phyloP scores from a whole-genome alignment of 805 yeast species.

The Spathaspora gorwiae region DNA sequence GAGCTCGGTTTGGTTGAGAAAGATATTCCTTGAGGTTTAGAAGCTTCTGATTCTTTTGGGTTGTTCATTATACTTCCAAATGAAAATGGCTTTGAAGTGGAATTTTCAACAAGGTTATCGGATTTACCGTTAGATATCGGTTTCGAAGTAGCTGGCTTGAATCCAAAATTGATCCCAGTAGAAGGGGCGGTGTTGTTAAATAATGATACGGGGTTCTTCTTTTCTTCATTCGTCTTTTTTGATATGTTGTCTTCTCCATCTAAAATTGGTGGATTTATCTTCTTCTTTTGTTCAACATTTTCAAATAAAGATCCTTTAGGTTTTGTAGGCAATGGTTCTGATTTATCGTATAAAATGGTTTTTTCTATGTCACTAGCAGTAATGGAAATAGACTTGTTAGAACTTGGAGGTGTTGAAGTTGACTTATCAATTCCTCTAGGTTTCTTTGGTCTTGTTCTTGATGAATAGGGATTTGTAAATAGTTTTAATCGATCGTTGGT shows the following conservation, averaged over 20 bases:
- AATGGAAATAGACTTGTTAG: conserved; percentile 8
- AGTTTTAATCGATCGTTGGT: conserved; percentile 1
- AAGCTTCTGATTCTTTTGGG: not conserved
- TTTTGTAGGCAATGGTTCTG: conserved; percentile 18
- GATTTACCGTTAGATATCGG: not conserved
- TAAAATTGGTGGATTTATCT: too few species aligned
- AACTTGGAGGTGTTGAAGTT: conserved; percentile 1
- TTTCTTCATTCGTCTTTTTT: not conserved
- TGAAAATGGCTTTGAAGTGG: not conserved
- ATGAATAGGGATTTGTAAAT: conserved; percentile 6
- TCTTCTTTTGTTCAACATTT: not conserved
- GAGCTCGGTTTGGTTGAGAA: not conserved
- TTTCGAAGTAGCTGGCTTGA: not conserved
- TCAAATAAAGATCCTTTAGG: not conserved
- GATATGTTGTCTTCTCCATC: not conserved
- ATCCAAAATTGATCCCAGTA: not conserved
- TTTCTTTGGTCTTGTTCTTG: conserved; percentile 2
- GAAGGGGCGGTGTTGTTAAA: not conserved
- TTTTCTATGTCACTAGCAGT: conserved; percentile 35
- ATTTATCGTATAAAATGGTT: conserved; percentile 30
- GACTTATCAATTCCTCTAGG: not conserved
- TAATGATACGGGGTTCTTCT: not conserved
- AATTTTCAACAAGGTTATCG: not conserved
- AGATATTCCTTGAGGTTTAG: not conserved
- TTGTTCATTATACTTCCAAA: not conserved